Base-by-base conservation (phyloP, 805 yeast genomes). In the Wickerhamiella azymoides region DNA sequence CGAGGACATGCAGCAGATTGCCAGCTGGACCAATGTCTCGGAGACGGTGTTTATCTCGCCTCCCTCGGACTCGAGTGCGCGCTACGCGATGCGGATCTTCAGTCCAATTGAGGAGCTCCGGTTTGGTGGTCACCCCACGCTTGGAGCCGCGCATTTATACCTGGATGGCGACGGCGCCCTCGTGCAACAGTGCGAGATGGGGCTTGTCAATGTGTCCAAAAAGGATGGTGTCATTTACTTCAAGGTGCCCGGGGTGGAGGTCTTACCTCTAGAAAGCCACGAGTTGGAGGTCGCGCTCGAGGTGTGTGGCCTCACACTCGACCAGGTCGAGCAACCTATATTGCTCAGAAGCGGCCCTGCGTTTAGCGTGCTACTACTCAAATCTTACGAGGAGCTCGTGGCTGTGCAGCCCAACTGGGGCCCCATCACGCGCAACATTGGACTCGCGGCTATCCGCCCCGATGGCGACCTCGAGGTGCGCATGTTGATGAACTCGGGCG, bases 51-150 rank as follows among this genome's bases (percentile, higher is more conserved):
- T 76, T 51, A 60, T 76, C 6, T 56, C 62, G 39, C 66, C 65
- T 24, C 68, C 76, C 9, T 62, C 69, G 0, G 50, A 49, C 10
- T 52, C 54, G 9, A 28, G 43, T 2, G 73, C 72, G 3, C 72
- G 70, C 54, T 76, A 75, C 57, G 62, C 57, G 46, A 58, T 75
- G 6, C 60, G 78, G 27, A 76, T 76, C 3, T 75, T 74, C 53
- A 62, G 71, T 1, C 71, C 76, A 1, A 50, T 36, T 2, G 30
- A 36, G 2, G 80, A 76, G 51, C 54, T 76, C 14, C 77, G 77
- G 5, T 76, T 76, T 61, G 80, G 80, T 1, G 80, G 81, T 3
- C 80, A 76, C 51, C 81, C 80, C 2, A 75, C 79, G 0, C 51
- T 76, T 30, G 80, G 80, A 9, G 50, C 56, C 1, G 47, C 50